Evolutionary conservation across 345 rosid genomes (phyloP).

Genomic region (Cochlearia excelsa): DNA sequence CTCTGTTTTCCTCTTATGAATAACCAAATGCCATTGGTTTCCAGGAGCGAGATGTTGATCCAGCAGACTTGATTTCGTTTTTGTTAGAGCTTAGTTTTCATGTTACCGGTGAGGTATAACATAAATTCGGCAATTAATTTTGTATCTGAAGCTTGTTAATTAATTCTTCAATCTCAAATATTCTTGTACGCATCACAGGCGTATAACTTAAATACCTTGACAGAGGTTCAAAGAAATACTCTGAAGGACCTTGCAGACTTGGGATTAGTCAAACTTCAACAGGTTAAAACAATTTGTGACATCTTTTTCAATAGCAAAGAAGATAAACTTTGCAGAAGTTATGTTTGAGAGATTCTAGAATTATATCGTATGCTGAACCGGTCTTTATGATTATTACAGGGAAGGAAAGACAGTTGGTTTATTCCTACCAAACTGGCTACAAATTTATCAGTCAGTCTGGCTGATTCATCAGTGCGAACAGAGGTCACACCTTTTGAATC

Average conservation of each 20-base stretch:
- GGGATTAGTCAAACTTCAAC: constrained; percentile 95
- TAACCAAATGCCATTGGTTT: constrained; percentile 26
- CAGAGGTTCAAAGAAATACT: constrained; percentile 59
- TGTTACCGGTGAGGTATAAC: constrained; percentile 74
- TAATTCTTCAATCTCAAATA: constrained; percentile 4
- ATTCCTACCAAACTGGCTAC: constrained; percentile 91
- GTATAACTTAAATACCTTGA: constrained; percentile 76
- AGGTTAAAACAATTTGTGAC: constrained; percentile 48
- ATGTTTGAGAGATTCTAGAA: constrained; percentile 4
- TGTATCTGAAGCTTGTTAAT: constrained; percentile 16
- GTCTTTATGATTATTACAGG: constrained; percentile 46
- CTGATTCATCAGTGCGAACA: constrained; percentile 83
- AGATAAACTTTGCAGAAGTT: constrained; percentile 2
- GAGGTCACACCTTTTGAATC: constrained; percentile 45
- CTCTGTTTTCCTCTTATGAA: constrained; percentile 1
- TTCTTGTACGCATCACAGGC: constrained; percentile 47
- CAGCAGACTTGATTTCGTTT: constrained; percentile 86
- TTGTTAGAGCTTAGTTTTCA: constrained; percentile 97
- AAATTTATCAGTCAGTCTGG: constrained; percentile 80
- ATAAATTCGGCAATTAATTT: constrained; percentile 4
- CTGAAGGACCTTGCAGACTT: constrained; percentile 92
- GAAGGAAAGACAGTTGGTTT: constrained; percentile 94
- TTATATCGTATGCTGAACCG: constrained; percentile 7
- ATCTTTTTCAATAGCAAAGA: constrained; percentile 13
- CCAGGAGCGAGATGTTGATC: constrained; percentile 85